These are phyloP conservation scores for Sphaerulina populicola DNA, from an alignment of 2,329 filamentous ascomycete genomes.

Conservation along the genomic window DNA sequence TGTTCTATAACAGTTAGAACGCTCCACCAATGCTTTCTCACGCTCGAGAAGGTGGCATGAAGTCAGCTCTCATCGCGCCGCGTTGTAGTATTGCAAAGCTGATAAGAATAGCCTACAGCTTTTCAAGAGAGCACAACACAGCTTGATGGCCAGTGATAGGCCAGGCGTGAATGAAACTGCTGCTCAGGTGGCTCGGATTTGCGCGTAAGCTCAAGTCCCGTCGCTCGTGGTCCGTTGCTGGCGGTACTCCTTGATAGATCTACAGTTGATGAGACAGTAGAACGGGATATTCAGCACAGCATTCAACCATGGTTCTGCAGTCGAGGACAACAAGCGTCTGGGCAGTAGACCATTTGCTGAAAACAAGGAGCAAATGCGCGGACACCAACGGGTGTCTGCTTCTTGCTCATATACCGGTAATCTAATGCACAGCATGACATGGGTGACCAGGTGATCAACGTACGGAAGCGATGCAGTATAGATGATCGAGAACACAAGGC, in stretches of 20 bases:
- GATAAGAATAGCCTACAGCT: too few relatives aligned
- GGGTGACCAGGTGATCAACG: neutral
- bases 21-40: neutral
- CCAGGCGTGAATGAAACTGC: too few relatives aligned
- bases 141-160: too few relatives aligned
- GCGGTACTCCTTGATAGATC: too few relatives aligned
- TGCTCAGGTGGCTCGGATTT: too few relatives aligned
- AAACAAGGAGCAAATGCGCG: neutral
- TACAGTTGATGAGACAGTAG: too few relatives aligned
- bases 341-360: neutral
- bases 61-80: neutral
- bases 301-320: neutral
- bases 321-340: neutral
- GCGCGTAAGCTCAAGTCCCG: too few relatives aligned
- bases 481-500: neutral
- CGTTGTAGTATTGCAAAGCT: neutral
- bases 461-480: neutral
- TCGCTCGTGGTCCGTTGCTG: too few relatives aligned
- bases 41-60: neutral
- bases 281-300: too few relatives aligned
- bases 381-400: conserved; percentile 2
- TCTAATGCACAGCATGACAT: conserved; percentile 4
- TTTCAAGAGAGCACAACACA: too few relatives aligned
- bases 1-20: neutral
- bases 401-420: conserved; percentile 5